phyloP scores from a whole-genome alignment of 805 yeast species.

The Candida endomychidarum region DNA sequence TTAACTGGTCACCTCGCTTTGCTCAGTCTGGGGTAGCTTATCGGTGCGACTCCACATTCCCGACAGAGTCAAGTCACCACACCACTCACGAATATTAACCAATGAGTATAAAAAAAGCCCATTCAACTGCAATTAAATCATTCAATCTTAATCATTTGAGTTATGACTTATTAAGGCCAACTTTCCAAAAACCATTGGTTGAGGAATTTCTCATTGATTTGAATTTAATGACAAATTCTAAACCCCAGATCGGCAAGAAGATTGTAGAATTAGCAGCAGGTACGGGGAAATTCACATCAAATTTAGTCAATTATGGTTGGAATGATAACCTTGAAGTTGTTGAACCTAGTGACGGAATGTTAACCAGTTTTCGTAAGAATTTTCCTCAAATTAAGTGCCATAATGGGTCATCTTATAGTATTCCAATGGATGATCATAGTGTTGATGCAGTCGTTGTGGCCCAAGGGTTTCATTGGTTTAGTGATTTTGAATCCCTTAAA shows the following conservation, averaged over 20 bases:
- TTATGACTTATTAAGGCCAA: slow-evolving; percentile 55
- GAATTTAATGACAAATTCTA: slow-evolving; percentile 23
- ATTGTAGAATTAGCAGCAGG: slow-evolving; percentile 59
- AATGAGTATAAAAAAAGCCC: slow-evolving; percentile 16
- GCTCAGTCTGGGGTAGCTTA: no score
- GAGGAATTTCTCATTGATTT: slow-evolving; percentile 41
- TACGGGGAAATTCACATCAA: slow-evolving; percentile 60
- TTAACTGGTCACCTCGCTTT: no score
- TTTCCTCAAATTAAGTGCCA: slow-evolving; percentile 39
- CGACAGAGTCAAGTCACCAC: no score
- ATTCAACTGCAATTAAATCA: slow-evolving; percentile 44
- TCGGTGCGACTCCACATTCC: no score
- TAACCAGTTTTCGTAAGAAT: slow-evolving; percentile 42
- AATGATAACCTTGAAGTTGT: slow-evolving; percentile 40
- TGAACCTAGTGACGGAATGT: slow-evolving; percentile 62
- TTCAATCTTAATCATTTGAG: slow-evolving; percentile 52
- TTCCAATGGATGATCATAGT: slow-evolving; percentile 46
- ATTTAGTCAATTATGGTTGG: slow-evolving; percentile 42
- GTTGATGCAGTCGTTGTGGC: slow-evolving; percentile 55
- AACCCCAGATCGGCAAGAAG: slow-evolving; percentile 21
- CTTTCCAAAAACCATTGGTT: slow-evolving; percentile 44
- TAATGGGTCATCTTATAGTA: slow-evolving; percentile 43
- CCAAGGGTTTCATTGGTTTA: slow-evolving; percentile 69
- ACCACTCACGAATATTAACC: no score
- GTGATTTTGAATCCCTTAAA: slow-evolving; percentile 45